These are phyloP conservation scores for Gossypium bickii DNA, from an alignment of 345 rosid species.

Conservation along the genomic window DNA sequence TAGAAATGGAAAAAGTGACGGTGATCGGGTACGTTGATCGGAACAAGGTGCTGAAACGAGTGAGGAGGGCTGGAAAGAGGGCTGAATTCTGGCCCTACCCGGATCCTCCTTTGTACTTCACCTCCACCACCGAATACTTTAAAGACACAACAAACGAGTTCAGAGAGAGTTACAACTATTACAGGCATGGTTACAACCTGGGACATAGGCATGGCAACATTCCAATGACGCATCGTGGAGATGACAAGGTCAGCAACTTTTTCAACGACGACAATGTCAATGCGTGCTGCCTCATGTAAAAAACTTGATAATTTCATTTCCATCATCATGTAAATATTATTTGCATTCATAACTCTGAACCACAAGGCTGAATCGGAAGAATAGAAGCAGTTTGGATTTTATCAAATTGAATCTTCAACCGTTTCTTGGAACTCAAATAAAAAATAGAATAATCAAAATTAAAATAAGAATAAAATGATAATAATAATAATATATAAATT, in stretches of 20 bases:
- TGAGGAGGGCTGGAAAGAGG: slow-evolving; percentile 79
- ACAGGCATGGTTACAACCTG: slow-evolving; percentile 72
- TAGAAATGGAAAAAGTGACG: slow-evolving; percentile 68
- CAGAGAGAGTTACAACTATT: slow-evolving; percentile 83
- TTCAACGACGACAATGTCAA: slow-evolving; percentile 90
- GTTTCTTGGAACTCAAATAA: too few species aligned
- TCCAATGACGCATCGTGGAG: slow-evolving; percentile 69
- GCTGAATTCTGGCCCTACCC: slow-evolving; percentile 98
- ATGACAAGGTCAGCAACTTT: slow-evolving; percentile 88
- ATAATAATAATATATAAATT: too few species aligned
- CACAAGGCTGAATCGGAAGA: too few species aligned
- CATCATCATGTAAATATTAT: background rate
- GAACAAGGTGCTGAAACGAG: slow-evolving; percentile 76
- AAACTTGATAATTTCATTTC: background rate
- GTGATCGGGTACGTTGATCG: slow-evolving; percentile 87
- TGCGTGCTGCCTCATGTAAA: slow-evolving; percentile 77
- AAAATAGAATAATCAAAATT: too few species aligned
- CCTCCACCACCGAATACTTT: slow-evolving; percentile 55
- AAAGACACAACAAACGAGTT: slow-evolving; percentile 76
- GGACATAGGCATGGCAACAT: slow-evolving; percentile 64
- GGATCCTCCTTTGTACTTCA: slow-evolving; percentile 74
- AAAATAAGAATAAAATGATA: too few species aligned
- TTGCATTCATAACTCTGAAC: background rate
- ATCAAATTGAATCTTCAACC: too few species aligned
- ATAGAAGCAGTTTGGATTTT: too few species aligned